These are phyloP conservation scores for Venturia aucupariae DNA, from an alignment of 2,329 filamentous ascomycete genomes.

Conservation along the genomic window DNA sequence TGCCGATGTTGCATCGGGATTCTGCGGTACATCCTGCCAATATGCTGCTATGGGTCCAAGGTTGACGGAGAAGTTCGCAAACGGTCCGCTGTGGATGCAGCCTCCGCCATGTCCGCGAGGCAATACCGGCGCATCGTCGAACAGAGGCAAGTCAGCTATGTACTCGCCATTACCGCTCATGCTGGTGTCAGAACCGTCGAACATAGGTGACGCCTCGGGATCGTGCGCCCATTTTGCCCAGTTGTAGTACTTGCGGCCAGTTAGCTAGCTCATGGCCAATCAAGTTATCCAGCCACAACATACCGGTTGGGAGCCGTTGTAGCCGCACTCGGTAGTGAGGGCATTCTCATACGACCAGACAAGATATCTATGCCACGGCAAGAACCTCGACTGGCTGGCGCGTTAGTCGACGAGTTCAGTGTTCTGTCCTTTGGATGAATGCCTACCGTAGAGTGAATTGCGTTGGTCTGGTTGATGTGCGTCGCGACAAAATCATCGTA, in stretches of 20 bases:
- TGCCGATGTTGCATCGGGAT: conserved; percentile 17
- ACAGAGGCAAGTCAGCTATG: conserved; percentile 11
- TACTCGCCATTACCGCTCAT: conserved; percentile 25
- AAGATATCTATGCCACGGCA: conserved; percentile 13
- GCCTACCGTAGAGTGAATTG: conserved; percentile 5
- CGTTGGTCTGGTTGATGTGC: conserved; percentile 7
- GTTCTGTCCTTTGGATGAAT: too few species aligned
- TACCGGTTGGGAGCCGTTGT: conserved; percentile 10
- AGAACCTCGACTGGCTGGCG: conserved; percentile 3
- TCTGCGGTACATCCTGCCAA: conserved; percentile 19
- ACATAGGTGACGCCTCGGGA: conserved; percentile 23
- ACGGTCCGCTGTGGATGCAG: conserved; percentile 21
- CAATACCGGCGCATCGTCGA: conserved; percentile 10
- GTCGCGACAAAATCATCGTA: conserved; percentile 15
- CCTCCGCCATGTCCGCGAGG: conserved; percentile 20
- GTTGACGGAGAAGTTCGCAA: conserved; percentile 28
- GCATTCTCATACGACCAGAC: conserved; percentile 10
- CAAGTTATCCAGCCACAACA: neutral
- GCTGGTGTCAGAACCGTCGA: conserved; percentile 25
- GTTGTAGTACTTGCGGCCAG: conserved; percentile 21
- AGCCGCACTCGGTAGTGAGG: conserved; percentile 13
- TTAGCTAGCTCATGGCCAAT: neutral
- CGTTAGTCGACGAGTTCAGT: neutral
- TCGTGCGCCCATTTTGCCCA: conserved; percentile 22
- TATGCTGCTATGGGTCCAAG: conserved; percentile 27